Conservation (phyloP, 2,329 filamentous ascomycete species). For the Achaetomium macrosporum region DNA sequence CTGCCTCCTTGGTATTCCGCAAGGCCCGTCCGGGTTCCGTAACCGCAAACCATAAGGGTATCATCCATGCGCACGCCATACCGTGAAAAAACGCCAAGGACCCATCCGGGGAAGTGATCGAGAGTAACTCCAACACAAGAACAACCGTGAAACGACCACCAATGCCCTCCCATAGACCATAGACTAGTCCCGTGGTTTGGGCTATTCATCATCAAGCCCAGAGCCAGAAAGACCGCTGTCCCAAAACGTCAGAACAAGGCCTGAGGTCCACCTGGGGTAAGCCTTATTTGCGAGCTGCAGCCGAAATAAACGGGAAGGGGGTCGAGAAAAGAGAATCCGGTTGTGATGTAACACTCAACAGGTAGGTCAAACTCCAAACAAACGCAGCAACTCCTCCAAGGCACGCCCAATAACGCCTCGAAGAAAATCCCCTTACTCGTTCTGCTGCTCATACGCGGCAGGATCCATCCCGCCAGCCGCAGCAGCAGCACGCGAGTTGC, state of each 20-base stretch:
- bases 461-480: constrained; percentile 8
- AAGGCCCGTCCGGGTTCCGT: not conserved
- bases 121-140: not conserved
- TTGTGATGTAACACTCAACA: not conserved
- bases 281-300: not conserved
- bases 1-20: not conserved
- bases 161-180: no score
- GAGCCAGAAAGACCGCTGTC: not conserved
- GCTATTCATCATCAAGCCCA: no score
- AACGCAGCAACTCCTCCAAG: not conserved
- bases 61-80: not conserved
- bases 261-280: not conserved
- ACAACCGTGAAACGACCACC: not conserved
- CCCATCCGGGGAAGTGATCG: not conserved
- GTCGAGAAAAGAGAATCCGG: not conserved
- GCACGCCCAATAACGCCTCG: not conserved
- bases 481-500: not conserved
- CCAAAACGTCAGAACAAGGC: not conserved
- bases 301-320: not conserved
- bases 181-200: no score
- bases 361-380: no score
- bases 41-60: not conserved
- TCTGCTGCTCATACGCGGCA: constrained; percentile 1
- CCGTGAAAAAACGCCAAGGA: not conserved
- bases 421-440: not conserved